Conservation (phyloP, 2,329 filamentous ascomycete genomes). For the Beauveria caledonica region DNA sequence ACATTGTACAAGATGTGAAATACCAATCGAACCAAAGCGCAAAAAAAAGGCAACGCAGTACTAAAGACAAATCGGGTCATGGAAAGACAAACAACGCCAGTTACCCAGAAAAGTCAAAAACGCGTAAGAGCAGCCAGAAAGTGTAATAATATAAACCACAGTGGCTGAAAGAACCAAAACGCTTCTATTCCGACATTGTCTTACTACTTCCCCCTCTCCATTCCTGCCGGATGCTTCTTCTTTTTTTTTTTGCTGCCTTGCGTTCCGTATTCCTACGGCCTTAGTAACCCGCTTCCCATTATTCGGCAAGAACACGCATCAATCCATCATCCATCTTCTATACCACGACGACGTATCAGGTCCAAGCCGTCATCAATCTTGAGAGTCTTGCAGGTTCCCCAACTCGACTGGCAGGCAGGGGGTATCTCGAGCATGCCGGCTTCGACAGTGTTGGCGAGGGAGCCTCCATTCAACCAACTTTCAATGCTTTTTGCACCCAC, state of each 20-base stretch:
- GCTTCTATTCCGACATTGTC: background rate
- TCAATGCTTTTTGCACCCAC: background rate
- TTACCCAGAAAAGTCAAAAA: slow-evolving; percentile 5
- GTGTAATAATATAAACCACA: background rate
- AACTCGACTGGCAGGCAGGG: background rate
- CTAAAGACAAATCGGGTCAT: background rate
- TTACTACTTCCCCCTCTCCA: background rate
- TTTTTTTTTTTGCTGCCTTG: background rate
- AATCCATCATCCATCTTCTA: background rate
- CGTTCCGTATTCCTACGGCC: background rate
- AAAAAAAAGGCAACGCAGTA: background rate
- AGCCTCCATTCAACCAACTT: background rate
- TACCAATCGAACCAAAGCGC: background rate
- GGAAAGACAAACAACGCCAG: background rate
- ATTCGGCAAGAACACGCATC: background rate
- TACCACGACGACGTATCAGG: background rate
- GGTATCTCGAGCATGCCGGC: background rate
- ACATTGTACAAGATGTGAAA: slow-evolving; percentile 9
- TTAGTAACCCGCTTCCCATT: background rate
- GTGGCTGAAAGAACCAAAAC: background rate
- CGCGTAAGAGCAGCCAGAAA: background rate
- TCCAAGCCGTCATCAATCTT: background rate
- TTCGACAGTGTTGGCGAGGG: background rate
- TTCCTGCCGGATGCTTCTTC: background rate
- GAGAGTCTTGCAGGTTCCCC: background rate